phyloP scores from a whole-genome alignment of 805 yeast species.

The Ogataea philodendri region DNA sequence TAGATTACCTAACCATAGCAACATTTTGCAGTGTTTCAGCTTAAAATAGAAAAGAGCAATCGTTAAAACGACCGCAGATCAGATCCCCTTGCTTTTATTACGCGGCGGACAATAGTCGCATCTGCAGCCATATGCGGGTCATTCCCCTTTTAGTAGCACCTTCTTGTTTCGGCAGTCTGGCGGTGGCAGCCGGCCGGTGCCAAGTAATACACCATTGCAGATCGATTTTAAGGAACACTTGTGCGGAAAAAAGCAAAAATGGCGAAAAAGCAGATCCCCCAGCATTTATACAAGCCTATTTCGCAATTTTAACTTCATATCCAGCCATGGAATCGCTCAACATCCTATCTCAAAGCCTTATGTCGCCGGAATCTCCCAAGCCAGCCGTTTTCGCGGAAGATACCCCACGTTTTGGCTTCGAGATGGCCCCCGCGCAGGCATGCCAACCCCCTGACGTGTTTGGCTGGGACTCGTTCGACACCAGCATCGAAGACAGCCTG shows the following conservation, averaged over 20 bases:
- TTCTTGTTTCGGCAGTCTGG: constrained; percentile 7
- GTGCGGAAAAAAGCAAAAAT: constrained; percentile 7
- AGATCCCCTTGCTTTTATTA: constrained; percentile 7
- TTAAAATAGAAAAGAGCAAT: constrained; percentile 11
- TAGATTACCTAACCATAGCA: too few species aligned
- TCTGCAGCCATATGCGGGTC: constrained; percentile 4
- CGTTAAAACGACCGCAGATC: constrained; percentile 1
- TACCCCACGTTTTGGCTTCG: constrained; percentile 15
- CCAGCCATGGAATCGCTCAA: constrained; percentile 6
- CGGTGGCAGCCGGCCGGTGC: constrained; percentile 5
- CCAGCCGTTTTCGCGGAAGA: constrained; percentile 1
- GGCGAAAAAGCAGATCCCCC: constrained; percentile 3
- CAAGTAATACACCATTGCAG: constrained; percentile 3
- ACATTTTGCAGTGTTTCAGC: too few species aligned
- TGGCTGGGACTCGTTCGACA: too few species aligned
- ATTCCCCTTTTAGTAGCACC: constrained; percentile 1
- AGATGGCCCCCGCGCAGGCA: constrained; percentile 25
- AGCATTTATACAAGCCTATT: constrained; percentile 3
- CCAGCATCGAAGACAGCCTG: too few species aligned
- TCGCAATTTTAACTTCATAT: background rate
- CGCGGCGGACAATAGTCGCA: background rate
- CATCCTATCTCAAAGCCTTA: background rate
- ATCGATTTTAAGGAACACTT: background rate
- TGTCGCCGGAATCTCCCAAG: background rate
- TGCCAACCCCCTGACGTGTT: constrained; percentile 26